Evolutionary conservation across 257 asterid genomes (phyloP), one percentile per base, ranked within the genome.

Genomic region (Jacaranda mimosifolia): DNA sequence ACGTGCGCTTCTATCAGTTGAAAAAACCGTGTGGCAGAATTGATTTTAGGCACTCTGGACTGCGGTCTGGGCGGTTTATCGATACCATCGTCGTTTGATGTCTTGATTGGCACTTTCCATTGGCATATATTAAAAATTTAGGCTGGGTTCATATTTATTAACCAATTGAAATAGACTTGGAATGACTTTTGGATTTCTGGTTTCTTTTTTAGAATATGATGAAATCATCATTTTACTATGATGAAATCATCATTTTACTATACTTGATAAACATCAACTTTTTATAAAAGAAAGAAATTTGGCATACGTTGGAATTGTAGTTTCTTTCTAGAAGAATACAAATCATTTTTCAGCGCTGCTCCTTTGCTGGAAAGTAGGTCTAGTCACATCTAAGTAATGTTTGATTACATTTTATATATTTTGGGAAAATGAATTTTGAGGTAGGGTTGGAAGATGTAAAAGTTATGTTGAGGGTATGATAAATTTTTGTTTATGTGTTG

Each of bases 301-400:
- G 19, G 10, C 14, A 62, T 35, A 2, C 1, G 11, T 63, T 39
- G 43, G 21, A 63, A 63, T n/a, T 63, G 51, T 63, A 39, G 32
- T 40, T 17, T 65, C 70, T 18, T 42, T 65, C 70, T 65, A 65
- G 70, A 65, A 65, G 70, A 65, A 65, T 3, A 7, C 12, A n/a
- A 10, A 40, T 10, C 15, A 65, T 36, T 65, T 40, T 12, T n/a
- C 32, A 11, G 35, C 4, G 3, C 48, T 63, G 5, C 11, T 42
- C 46, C 6, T 42, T 5, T 42, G 45, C 9, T 42, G 7, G 46
- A 42, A 42, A 5, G 9, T 42, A 5, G 46, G 46, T 42, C 9
- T 42, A 1, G 7, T 42, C 4, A 42, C 6, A 42, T 42, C 4
- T 42, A 9, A 5, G 7, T 42, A 9, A 4, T 0, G 6, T 42